Evolutionary conservation across 2,329 filamentous ascomycete species (phyloP).

Genomic region (Thielaviopsis musarum): DNA sequence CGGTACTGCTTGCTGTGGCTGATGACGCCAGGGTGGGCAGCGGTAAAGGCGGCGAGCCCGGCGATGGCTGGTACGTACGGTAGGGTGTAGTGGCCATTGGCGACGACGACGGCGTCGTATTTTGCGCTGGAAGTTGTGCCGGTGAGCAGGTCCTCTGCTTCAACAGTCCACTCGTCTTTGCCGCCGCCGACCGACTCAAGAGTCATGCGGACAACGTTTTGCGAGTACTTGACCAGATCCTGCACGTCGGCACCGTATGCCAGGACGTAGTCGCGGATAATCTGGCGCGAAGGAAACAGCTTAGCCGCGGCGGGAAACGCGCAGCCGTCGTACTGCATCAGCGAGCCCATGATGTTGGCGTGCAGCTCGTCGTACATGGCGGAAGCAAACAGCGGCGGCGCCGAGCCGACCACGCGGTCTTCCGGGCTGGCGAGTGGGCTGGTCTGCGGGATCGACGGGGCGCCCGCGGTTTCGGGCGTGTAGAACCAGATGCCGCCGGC

Average conservation of each 20-base stretch:
- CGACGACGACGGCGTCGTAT: conserved; percentile 62
- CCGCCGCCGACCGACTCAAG: conserved; percentile 15
- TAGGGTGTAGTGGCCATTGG: conserved; percentile 58
- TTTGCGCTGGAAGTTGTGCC: conserved; percentile 23
- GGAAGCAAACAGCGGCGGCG: conserved; percentile 51
- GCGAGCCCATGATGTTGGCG: conserved; percentile 65
- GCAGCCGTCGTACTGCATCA: conserved; percentile 68
- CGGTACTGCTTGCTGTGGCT: conserved; percentile 72
- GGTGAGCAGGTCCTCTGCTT: conserved; percentile 17
- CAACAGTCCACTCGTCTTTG: conserved; percentile 11
- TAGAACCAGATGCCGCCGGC: conserved; percentile 84
- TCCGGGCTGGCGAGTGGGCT: conserved; percentile 48
- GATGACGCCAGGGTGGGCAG: conserved; percentile 41
- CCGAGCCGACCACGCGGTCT: conserved; percentile 17
- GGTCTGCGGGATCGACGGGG: conserved; percentile 49
- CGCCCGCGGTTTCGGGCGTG: conserved; percentile 31
- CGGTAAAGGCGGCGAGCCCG: conserved; percentile 42
- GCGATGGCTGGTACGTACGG: conserved; percentile 48
- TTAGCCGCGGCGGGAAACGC: conserved; percentile 45
- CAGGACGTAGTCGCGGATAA: conserved; percentile 58
- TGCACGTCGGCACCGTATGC: conserved; percentile 53
- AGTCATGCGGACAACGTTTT: conserved; percentile 46
- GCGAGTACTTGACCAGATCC: conserved; percentile 51
- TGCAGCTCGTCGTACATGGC: conserved; percentile 71
- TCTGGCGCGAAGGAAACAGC: conserved; percentile 57